Conservation (phyloP, 2,329 filamentous ascomycete genomes). For the Amesomyces nigricolor region DNA sequence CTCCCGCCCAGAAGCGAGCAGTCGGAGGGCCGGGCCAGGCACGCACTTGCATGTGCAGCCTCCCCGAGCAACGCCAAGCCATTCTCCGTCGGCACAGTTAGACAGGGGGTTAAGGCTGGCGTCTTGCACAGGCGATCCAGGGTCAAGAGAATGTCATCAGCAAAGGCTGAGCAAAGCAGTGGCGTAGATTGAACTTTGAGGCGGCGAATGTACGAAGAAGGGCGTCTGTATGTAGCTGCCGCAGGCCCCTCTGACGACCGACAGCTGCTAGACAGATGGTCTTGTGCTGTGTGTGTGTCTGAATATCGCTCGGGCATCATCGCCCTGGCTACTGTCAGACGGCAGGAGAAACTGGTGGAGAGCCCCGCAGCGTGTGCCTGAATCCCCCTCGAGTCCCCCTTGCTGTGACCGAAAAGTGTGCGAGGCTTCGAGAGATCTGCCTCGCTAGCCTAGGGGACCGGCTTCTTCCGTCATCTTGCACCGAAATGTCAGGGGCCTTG, state of each 20-base stretch:
- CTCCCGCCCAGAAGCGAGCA: slow-evolving; percentile 21
- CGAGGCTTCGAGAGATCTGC: too few relatives aligned
- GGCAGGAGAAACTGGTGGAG: neutral
- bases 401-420: too few relatives aligned
- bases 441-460: too few relatives aligned
- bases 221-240: neutral
- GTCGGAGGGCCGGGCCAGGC: slow-evolving; percentile 20
- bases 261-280: too few relatives aligned
- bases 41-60: slow-evolving; percentile 22
- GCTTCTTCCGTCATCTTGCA: too few relatives aligned
- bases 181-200: neutral
- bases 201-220: neutral
- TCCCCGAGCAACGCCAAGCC: slow-evolving; percentile 16
- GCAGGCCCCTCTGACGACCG: neutral
- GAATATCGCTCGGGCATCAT: neutral
- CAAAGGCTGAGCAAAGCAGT: neutral
- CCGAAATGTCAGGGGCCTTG: too few relatives aligned
- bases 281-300: too few relatives aligned
- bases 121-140: slow-evolving; percentile 4
- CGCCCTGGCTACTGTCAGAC: neutral
- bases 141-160: neutral
- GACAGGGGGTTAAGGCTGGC: neutral
- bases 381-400: too few relatives aligned
- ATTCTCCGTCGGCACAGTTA: slow-evolving; percentile 14
- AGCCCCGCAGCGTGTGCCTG: neutral